phyloP scores from a whole-genome alignment of 106 monocot genomes.

The Dactylorhiza incarnata region DNA sequence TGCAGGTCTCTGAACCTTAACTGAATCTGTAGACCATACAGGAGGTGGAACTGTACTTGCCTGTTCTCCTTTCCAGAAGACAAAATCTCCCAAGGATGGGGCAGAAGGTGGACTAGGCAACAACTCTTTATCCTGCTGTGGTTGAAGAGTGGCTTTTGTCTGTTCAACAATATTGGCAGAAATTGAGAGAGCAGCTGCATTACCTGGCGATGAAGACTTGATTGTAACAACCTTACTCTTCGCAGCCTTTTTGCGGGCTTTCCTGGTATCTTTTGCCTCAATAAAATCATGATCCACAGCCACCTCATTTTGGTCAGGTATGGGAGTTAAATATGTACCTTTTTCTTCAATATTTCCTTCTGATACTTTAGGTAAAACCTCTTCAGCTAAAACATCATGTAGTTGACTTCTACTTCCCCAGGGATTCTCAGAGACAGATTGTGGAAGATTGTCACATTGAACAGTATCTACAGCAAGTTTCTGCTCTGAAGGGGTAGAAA shows the following conservation, averaged over 20 bases:
- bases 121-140: conserved; percentile 47
- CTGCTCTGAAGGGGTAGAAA: conserved; percentile 29
- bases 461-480: conserved; percentile 26
- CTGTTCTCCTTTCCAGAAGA: conserved; percentile 82
- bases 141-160: conserved; percentile 31
- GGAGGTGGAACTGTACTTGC: conserved; percentile 30
- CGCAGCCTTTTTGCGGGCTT: conserved; percentile 66
- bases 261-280: conserved; percentile 85
- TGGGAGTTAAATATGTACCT: conserved; percentile 3
- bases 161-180: conserved; percentile 24
- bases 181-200: conserved; percentile 33
- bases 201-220: conserved; percentile 49
- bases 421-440: conserved; percentile 12
- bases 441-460: not conserved
- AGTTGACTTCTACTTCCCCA: conserved; percentile 47
- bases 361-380: conserved; percentile 49
- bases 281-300: conserved; percentile 55
- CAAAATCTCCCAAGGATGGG: conserved; percentile 92
- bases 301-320: conserved; percentile 13
- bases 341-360: conserved; percentile 25
- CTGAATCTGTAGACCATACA: conserved; percentile 70
- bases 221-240: conserved; percentile 52
- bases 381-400: conserved; percentile 82
- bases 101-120: conserved; percentile 54
- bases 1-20: conserved; percentile 46